phyloP scores from a whole-genome alignment of 306 rosid species.

The Abrus precatorius region DNA sequence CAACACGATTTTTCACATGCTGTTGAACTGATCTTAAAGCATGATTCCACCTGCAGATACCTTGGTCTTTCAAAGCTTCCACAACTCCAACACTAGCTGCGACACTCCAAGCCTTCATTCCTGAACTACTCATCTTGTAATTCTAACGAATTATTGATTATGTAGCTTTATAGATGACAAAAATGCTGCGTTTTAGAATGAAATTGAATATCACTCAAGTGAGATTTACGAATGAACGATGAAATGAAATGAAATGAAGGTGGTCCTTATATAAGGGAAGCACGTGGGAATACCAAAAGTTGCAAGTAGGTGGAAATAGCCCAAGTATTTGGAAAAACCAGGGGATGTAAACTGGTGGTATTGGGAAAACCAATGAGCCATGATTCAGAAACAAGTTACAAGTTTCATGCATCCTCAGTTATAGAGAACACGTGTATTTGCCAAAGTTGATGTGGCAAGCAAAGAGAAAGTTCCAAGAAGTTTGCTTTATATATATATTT shows the following conservation, averaged over 20 bases:
- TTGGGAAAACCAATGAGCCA: conserved; percentile 1
- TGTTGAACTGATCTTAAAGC: conserved; percentile 55
- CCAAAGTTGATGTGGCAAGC: not conserved
- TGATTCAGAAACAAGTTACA: not conserved
- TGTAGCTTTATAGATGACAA: no score
- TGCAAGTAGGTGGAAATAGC: not conserved
- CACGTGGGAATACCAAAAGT: not conserved
- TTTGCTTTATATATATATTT: no score
- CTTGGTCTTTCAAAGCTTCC: conserved; percentile 67
- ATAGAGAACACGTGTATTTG: not conserved
- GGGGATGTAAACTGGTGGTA: conserved; percentile 32
- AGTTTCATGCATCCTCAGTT: not conserved
- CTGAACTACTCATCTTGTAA: conserved; percentile 49
- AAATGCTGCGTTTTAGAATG: not conserved
- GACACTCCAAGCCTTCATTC: conserved; percentile 47
- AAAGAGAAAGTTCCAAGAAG: no score
- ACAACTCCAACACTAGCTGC: conserved; percentile 57
- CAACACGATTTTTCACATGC: conserved; percentile 48
- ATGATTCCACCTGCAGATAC: conserved; percentile 63
- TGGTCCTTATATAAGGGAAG: conserved; percentile 21
- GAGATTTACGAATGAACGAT: not conserved
- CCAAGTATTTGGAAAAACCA: conserved; percentile 22
- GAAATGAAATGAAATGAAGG: not conserved
- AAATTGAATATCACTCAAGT: not conserved
- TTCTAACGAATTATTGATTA: not conserved